A percentile compares a stretch with the other conserved stretches of the same genome.
These are phyloP conservation scores for Colletotrichum incanum DNA, from an alignment of 2,329 filamentous ascomycete genomes.

Conservation along the genomic window DNA sequence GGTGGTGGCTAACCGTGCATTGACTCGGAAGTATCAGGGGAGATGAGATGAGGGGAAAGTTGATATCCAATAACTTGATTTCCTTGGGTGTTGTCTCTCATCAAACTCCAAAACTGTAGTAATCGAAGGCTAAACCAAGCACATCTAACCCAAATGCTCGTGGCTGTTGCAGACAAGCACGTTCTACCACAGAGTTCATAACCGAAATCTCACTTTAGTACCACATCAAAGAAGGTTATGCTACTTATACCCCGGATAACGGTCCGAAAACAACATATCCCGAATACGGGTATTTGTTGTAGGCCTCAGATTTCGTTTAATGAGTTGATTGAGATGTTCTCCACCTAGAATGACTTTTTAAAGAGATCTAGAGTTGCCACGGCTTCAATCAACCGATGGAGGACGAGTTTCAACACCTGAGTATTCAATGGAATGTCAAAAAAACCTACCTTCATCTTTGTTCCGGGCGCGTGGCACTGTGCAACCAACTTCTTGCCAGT, in stretches of 20 bases:
- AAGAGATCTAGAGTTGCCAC: not conserved
- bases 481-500: conserved; percentile 12
- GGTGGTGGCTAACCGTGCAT: conserved; percentile 9
- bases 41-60: not conserved
- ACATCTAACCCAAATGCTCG: not conserved
- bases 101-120: not conserved
- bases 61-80: not conserved
- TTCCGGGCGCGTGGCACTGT: conserved; percentile 65
- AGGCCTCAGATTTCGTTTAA: not conserved
- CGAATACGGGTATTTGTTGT: not conserved
- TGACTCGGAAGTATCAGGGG: not conserved
- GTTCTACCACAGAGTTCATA: no score
- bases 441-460: conserved; percentile 57
- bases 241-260: no score
- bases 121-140: not conserved
- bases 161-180: not conserved
- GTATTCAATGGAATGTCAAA: not conserved
- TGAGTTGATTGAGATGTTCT: not conserved
- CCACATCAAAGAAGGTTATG: no score
- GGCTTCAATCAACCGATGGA: not conserved
- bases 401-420: not conserved
- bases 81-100: not conserved
- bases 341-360: not conserved
- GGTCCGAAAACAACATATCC: no score
- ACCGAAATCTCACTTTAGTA: no score